Evolutionary conservation across 2,329 filamentous ascomycete genomes (phyloP), one percentile per base, ranked within the genome.

Genomic region (Monilinia laxa): DNA sequence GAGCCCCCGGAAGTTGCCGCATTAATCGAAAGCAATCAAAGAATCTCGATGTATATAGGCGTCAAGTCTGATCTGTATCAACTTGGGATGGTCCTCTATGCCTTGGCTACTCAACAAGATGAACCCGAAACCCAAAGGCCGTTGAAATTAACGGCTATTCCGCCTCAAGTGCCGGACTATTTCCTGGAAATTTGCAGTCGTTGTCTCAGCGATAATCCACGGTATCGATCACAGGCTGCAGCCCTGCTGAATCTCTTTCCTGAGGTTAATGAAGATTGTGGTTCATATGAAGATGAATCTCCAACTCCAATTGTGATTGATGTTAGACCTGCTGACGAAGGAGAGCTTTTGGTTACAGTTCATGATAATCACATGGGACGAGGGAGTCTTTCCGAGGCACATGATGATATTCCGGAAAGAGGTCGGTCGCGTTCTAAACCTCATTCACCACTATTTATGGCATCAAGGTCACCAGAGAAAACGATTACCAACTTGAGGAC

Each of bases 31-130:
- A 93, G 89, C 77, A 91, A 91, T 67, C 93, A 97, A 77, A 86
- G 92, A 40, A 93, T 99, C 64, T 90, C 91, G 56, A 97, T 98
- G 89, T 97, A 96, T 75, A 98, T 99, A 76, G 94, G 95, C 16
- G 93, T 97, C 76, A 99, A 99, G 79, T 97, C 94, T 0, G 95
- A 99, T 78, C 82, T 99, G 1, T 99, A 90, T 75, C 95, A 99
- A 78, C 84, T 98, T 6, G 95, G 95, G 6, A 99, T 99, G 95
- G 74, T 97, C 2, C 81, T 99, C 3, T 99, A 94, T 92, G 92
- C 92, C 28, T 80, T 99, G 56, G 94, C 92, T 1, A 90, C 90
- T 75, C 86, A 94, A 71, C 87, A 93, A 66, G 94, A 98, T 74
- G 94, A 98, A 74, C 95, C 95, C 1, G 95, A 98, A 76, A 83